A percentile compares a stretch with the other conserved stretches of the same genome.
phyloP scores from a whole-genome alignment of 805 yeast species.

The Barnettozyma botsteinii region DNA sequence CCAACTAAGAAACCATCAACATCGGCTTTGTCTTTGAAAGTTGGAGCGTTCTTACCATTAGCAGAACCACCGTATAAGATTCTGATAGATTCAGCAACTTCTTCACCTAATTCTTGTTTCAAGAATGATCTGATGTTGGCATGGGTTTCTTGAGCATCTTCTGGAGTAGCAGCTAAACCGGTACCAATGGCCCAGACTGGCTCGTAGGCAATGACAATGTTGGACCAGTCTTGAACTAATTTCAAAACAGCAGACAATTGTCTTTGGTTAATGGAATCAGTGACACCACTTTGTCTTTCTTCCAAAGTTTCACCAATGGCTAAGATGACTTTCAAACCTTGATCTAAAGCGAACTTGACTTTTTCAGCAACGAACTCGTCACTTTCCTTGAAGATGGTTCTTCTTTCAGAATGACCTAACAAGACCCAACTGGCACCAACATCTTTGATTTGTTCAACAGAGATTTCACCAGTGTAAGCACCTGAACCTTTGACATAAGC shows the following conservation, averaged over 20 bases:
- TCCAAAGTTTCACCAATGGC: slow-evolving; percentile 98
- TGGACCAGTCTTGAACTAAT: slow-evolving; percentile 80
- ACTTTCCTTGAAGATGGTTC: slow-evolving; percentile 84
- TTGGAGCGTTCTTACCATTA: slow-evolving; percentile 85
- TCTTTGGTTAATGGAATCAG: slow-evolving; percentile 80
- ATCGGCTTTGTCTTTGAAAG: slow-evolving; percentile 87
- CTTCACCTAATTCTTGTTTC: slow-evolving; percentile 66
- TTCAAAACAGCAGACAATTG: slow-evolving; percentile 87
- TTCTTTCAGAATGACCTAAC: slow-evolving; percentile 98
- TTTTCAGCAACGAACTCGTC: slow-evolving; percentile 91
- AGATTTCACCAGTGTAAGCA: slow-evolving; percentile 97
- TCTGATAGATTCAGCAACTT: slow-evolving; percentile 73
- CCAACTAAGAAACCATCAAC: slow-evolving; percentile 99
- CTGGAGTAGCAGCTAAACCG: slow-evolving; percentile 97
- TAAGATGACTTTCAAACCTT: slow-evolving; percentile 84
- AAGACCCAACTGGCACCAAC: slow-evolving; percentile 91
- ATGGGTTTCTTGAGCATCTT: slow-evolving; percentile 96
- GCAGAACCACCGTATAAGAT: slow-evolving; percentile 99
- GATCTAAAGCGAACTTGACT: slow-evolving; percentile 88
- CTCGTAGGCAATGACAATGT: slow-evolving; percentile 95
- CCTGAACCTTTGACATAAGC: slow-evolving; percentile 83
- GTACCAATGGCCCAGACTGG: slow-evolving; percentile 99
- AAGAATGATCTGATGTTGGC: slow-evolving; percentile 80
- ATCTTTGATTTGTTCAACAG: slow-evolving; percentile 84
- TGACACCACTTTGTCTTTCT: slow-evolving; percentile 85